These are phyloP conservation scores for Cryptosporidium ubiquitum DNA, from an alignment of 169 alveolate species.

Conservation along the genomic window DNA sequence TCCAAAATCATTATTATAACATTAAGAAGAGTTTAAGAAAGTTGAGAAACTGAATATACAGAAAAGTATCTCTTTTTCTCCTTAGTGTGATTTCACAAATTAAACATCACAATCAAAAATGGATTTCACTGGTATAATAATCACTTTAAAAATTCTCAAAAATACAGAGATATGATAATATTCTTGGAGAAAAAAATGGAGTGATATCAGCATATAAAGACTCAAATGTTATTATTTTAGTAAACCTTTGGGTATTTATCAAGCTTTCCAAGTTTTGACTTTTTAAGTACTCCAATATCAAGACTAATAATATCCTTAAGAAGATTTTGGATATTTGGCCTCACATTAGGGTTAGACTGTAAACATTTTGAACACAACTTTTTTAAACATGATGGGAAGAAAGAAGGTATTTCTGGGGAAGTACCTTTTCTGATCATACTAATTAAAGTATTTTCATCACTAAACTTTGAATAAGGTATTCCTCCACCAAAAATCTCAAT, in stretches of 20 bases:
- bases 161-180: no score
- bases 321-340: constrained; percentile 25
- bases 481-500: constrained; percentile 84
- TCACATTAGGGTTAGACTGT: constrained; percentile 30
- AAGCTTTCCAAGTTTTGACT: constrained; percentile 31
- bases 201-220: no score
- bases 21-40: background rate
- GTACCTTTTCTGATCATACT: constrained; percentile 17
- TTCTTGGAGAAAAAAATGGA: no score
- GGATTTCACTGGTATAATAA: no score
- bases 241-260: constrained; percentile 25
- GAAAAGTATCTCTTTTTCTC: background rate
- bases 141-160: no score
- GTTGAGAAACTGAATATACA: background rate
- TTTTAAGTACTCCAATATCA: constrained; percentile 20
- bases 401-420: constrained; percentile 53
- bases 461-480: constrained; percentile 82
- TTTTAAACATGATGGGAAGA: constrained; percentile 22
- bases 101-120: background rate
- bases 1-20: background rate
- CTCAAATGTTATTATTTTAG: background rate
- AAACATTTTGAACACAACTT: constrained; percentile 57
- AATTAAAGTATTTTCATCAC: constrained; percentile 58
- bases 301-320: constrained; percentile 6
- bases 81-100: no score